Evolutionary conservation across 495 filamentous ascomycete genomes (phyloP), one percentile per base, ranked within the genome.

Genomic region (Astrocystis sublimbata): DNA sequence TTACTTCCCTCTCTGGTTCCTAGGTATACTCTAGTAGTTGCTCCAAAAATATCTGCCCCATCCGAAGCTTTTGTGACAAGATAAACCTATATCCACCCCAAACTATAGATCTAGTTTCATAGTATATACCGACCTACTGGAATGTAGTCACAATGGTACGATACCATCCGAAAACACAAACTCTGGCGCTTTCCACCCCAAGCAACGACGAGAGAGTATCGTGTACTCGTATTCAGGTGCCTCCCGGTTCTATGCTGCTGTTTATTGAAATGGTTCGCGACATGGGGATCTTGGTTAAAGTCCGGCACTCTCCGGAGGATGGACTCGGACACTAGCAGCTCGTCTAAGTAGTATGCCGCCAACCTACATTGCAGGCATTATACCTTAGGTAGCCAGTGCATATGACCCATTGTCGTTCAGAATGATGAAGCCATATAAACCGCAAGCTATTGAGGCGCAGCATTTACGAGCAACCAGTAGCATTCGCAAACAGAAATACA

Each of bases 381-480:
- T 28, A n/a, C n/a, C n/a, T n/a, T n/a, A n/a, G n/a, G n/a, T n/a
- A 30, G 12, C 12, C 24, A 56, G 36, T n/a, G 36, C 52, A 56
- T 38, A 56, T 56, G 52, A 21, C 35, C 26, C 51, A 55, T 28
- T 41, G 7, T 13, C 21, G 28, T 6, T 21, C 35, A 42, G 21
- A 42, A 56, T 56, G 36, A 56, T 47, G 35, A 49, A 31, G 33
- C 26, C 43, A n/a, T 31, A 52, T 62, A 51, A 56, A 55, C 55
- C 60, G 42, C 60, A 28, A 56, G 31, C 42, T 31, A 62, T 55
- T 31, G 60, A 49, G 60, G 60, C 60, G 60, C 60, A 62, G 60
- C 42, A n/a, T n/a, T n/a, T n/a, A n/a, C n/a, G n/a, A 50, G 45
- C 43, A 49, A 45, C 42, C 28, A 12, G 30, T 47, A 56, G 60